Evolutionary conservation across 805 yeast species (phyloP), one percentile per base, ranked within the genome.

Genomic region (Ogataea naganishii): DNA sequence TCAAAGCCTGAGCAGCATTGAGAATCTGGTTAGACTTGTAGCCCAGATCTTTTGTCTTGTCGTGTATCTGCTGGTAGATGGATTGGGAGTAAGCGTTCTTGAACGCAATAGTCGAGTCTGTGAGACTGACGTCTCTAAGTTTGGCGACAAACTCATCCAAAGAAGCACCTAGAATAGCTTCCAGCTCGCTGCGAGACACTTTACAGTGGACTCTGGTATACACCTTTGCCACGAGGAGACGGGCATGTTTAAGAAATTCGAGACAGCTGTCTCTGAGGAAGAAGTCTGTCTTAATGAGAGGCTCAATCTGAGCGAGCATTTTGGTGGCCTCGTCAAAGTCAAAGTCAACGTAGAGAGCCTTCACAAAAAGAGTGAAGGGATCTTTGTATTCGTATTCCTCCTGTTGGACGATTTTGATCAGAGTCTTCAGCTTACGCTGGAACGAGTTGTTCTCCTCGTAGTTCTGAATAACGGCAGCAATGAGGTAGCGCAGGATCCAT

Each of bases 31-130:
- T 67, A 13, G 79, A 68, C 45, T 72, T 67, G 58, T 69, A 74
- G 20, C 72, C 66, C 43, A 75, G 56, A 4, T 75, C 75, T 61
- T 75, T 76, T n/a, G 81, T 73, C 51, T 69, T 72, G 44, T 76
- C 82, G 38, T 71, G 69, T 23, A 81, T 69, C 40, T 76, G 80
- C 41, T 81, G 85, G 57, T 79, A 66, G 23, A 73, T 72, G 43
- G 74, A 62, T 29, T 64, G 64, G 14, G 62, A 54, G 33, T 73
- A 70, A 40, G 72, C 74, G 48, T 67, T 67, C 51, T 68, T 67
- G 35, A 76, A 58, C 18, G 71, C 64, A 14, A 48, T 37, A 6
- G 74, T 51, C 23, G 22, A 21, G 43, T 46, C 11, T 38, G 49
- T 15, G 51, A 35, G 18, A 41, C 38, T 18, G 50, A 35, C 14